Conservation (phyloP, 139 green algal genomes). For the Closterium sp. region DNA sequence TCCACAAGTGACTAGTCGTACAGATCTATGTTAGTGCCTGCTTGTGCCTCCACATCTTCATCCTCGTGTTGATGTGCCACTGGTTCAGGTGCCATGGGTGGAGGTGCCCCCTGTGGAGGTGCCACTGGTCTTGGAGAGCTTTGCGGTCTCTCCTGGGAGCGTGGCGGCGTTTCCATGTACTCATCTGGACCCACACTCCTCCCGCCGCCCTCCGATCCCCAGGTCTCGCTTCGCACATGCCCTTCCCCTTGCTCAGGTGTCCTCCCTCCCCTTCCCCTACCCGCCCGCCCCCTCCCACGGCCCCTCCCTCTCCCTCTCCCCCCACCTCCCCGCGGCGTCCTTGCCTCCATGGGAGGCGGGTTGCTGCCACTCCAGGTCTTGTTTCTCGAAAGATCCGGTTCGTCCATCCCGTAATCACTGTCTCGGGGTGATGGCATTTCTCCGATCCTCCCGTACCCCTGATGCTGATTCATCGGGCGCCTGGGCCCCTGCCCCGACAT, state of each 20-base stretch:
- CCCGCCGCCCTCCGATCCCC: neutral
- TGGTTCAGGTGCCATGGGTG: too few species aligned
- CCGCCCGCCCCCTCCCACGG: neutral
- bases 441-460: neutral
- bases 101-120: neutral
- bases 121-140: neutral
- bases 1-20: neutral
- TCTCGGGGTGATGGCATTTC: neutral
- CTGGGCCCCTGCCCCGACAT: neutral
- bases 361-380: neutral
- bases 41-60: neutral
- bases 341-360: neutral
- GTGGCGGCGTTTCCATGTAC: neutral
- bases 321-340: neutral
- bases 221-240: neutral
- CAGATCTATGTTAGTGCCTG: neutral
- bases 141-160: neutral
- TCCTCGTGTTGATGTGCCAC: too few species aligned
- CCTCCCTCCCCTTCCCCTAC: neutral
- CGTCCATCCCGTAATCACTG: neutral
- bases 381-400: neutral
- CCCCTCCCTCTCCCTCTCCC: neutral
- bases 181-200: neutral
- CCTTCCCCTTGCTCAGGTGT: neutral
- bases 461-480: neutral